phyloP scores from a whole-genome alignment of 257 asterid species.

The Nicotiana noctiflora region DNA sequence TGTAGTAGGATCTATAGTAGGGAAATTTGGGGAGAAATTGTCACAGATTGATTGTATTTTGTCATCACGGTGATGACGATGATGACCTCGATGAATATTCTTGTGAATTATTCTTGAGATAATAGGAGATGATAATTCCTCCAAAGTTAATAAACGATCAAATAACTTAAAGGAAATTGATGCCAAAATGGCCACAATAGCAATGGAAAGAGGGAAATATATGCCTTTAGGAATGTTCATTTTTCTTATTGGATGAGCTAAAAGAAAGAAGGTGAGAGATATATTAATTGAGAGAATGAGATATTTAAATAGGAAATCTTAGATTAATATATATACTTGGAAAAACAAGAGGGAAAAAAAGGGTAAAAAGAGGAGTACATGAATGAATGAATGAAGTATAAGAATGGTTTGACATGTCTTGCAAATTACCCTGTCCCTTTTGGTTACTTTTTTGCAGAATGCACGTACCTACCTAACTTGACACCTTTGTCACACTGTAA shows the following conservation, averaged over 20 bases:
- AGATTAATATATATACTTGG: neutral
- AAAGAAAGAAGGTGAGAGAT: neutral
- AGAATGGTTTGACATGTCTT: slow-evolving; percentile 12
- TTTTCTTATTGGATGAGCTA: neutral
- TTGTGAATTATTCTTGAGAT: neutral
- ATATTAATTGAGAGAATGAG: neutral
- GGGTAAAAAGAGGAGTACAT: neutral
- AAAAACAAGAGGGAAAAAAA: neutral
- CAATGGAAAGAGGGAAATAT: slow-evolving; percentile 36
- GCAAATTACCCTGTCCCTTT: slow-evolving; percentile 11
- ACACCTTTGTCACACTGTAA: neutral
- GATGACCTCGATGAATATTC: slow-evolving; percentile 8
- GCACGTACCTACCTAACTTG: slow-evolving; percentile 1
- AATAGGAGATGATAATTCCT: slow-evolving; percentile 11
- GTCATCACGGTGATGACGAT: slow-evolving; percentile 19
- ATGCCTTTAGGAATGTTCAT: slow-evolving; percentile 36
- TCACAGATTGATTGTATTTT: slow-evolving; percentile 44
- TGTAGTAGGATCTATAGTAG: slow-evolving; percentile 56
- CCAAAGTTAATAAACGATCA: slow-evolving; percentile 13
- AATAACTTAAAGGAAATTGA: slow-evolving; percentile 27
- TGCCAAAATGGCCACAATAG: slow-evolving; percentile 43
- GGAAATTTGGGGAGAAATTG: slow-evolving; percentile 57
- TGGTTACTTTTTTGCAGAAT: neutral
- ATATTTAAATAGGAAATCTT: neutral
- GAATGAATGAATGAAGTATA: neutral